Evolutionary conservation across 192 early-diverging fungal genomes (phyloP).

Genomic region (Cetraspora pellucida): DNA sequence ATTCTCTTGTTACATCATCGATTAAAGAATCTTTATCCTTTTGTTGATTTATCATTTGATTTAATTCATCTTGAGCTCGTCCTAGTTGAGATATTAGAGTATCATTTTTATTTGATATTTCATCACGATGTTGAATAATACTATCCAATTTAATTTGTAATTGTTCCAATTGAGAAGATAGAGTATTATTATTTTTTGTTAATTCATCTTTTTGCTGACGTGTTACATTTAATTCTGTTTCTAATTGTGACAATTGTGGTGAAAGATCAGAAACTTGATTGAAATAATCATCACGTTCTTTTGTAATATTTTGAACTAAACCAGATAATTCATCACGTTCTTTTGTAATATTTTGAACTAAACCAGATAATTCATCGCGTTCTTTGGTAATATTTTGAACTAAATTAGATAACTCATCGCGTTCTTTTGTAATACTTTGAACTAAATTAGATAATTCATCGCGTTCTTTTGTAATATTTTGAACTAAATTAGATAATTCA

Average conservation of each 20-base stretch:
- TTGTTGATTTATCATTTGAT: not conserved
- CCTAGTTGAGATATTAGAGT: not conserved
- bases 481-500: not conserved
- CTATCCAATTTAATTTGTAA: not conserved
- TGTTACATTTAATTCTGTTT: not conserved
- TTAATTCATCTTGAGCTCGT: not conserved
- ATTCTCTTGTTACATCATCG: not conserved
- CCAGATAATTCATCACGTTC: not conserved
- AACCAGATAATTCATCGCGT: not conserved
- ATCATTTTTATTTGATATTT: not conserved
- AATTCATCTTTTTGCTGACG: not conserved
- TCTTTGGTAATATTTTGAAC: not conserved
- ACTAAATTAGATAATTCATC: not conserved
- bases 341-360: not conserved
- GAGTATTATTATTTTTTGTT: not conserved
- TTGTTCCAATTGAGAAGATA: not conserved
- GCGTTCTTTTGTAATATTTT: not conserved
- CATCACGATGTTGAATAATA: not conserved
- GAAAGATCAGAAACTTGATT: not conserved
- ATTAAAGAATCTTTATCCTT: not conserved
- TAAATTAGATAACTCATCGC: not conserved
- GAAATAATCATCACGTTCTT: not conserved
- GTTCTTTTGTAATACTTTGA: not conserved
- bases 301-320: not conserved
- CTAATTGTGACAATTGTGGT: not conserved